Conservation (phyloP, 108 stramenopile genomes). For the Chaetoceros tenuissimus region DNA sequence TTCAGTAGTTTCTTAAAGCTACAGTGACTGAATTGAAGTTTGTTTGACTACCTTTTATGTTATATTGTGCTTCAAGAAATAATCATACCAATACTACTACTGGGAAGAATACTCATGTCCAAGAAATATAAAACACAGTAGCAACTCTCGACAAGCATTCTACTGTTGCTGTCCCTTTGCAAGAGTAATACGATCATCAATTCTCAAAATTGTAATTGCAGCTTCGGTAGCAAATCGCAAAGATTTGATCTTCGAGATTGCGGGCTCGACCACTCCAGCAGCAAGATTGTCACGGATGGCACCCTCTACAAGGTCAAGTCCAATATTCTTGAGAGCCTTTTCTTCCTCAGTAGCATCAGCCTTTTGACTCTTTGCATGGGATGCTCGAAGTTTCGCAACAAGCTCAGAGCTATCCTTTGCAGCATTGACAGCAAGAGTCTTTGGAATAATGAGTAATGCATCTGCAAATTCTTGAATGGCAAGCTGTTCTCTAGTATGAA, state of each 20-base stretch:
- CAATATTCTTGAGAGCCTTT: conserved; percentile 63
- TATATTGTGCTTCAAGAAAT: too few species aligned
- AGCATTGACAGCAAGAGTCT: conserved; percentile 96
- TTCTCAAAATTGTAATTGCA: conserved; percentile 97
- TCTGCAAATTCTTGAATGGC: conserved; percentile 98
- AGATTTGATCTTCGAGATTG: conserved; percentile 98
- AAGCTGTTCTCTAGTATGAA: conserved; percentile 94
- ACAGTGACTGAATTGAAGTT: too few species aligned
- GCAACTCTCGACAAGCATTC: too few species aligned
- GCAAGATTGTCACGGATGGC: conserved; percentile 85
- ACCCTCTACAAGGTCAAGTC: conserved; percentile 86
- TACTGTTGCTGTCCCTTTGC: not conserved
- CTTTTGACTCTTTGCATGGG: conserved; percentile 79
- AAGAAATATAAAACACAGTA: too few species aligned
- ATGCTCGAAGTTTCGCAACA: conserved; percentile 87
- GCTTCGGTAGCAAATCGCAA: conserved; percentile 98
- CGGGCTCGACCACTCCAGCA: conserved; percentile 98
- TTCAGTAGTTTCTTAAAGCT: too few species aligned
- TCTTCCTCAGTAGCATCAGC: conserved; percentile 24
- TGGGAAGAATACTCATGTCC: too few species aligned
- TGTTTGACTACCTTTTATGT: too few species aligned
- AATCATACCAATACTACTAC: too few species aligned
- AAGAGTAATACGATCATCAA: conserved; percentile 88
- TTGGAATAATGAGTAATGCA: conserved; percentile 97
- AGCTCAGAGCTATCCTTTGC: conserved; percentile 98